Evolutionary conservation across 2,329 filamentous ascomycete genomes (phyloP), one percentile per base, ranked within the genome.

Genomic region (Neobulgaria alba): DNA sequence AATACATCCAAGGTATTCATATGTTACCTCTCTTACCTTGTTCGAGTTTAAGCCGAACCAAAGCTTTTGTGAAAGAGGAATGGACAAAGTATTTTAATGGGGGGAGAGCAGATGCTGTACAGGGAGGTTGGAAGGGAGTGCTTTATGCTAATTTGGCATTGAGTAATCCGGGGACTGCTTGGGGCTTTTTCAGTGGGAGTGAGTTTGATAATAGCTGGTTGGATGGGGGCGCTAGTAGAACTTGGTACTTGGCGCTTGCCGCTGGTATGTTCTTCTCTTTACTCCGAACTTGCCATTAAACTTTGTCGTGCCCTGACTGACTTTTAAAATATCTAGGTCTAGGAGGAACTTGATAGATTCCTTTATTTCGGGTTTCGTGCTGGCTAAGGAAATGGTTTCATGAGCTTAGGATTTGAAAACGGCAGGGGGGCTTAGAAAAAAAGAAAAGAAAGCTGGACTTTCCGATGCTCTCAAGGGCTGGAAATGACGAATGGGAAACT

Each of bases 101-200:
- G 16, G 77, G 77, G 0, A 72, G 82, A 8, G 76, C 76, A 1
- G 75, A 84, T 39, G 60, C 67, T 0, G 77, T 88, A 4, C 63
- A 67, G 5, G 85, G 83, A 32, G 86, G 86, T 0, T 96, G 92
- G 92, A 83, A 77, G 59, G 86, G 90, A 1, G 77, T 96, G 14
- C 62, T 96, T 26, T 86, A 82, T 55, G 85, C 79, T 16, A 95
- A 93, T 60, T 72, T 86, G 32, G 88, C 86, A 0, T 77, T 89
- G 5, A 68, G 88, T 30, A 76, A 95, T 57, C 77, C 90, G 0
- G 63, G 61, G 38, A 64, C 72, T 5, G 77, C 84, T 16, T 95
- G 77, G 69, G 59, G 72, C 1, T 95, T 90, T 61, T 95, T 98
- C 59, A 71, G 70, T 1, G 67, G 75, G 46, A 59, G 66, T 1